These are phyloP conservation scores for Macrolepiota albuminosa DNA, from an alignment of 768 basidiomycete species.

Conservation along the genomic window DNA sequence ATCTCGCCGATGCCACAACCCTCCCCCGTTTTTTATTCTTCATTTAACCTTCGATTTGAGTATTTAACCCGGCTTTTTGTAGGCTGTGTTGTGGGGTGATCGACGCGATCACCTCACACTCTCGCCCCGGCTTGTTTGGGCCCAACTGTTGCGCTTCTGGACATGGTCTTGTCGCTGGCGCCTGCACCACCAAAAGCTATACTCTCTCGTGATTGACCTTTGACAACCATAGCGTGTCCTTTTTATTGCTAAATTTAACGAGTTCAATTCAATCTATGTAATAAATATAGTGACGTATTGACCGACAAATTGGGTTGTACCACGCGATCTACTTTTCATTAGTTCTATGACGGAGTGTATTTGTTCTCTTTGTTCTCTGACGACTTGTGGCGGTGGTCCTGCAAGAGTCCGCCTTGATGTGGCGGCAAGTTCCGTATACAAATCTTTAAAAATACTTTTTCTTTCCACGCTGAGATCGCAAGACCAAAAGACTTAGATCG, in stretches of 20 bases:
- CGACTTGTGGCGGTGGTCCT: background rate
- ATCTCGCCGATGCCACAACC: background rate
- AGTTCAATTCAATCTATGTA: background rate
- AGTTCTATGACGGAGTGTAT: background rate
- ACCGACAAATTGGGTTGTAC: background rate
- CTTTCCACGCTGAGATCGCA: background rate
- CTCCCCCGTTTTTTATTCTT: background rate
- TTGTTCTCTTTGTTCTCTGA: background rate
- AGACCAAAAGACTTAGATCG: background rate
- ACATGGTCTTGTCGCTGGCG: slow-evolving; percentile 15
- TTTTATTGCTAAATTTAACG: slow-evolving; percentile 4
- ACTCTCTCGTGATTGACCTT: background rate
- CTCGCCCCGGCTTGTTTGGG: background rate
- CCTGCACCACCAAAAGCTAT: slow-evolving; percentile 9
- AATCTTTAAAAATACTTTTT: background rate
- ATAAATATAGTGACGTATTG: slow-evolving; percentile 4
- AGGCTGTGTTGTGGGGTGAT: background rate
- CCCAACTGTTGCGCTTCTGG: slow-evolving; percentile 7
- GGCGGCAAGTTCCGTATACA: background rate
- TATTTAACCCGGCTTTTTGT: background rate
- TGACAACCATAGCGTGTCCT: background rate
- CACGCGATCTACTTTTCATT: background rate
- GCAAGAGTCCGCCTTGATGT: background rate
- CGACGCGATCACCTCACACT: background rate
- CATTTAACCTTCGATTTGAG: slow-evolving; percentile 1